Evolutionary conservation across 2,329 filamentous ascomycete species (phyloP).

Genomic region (Cryphonectria japonica): DNA sequence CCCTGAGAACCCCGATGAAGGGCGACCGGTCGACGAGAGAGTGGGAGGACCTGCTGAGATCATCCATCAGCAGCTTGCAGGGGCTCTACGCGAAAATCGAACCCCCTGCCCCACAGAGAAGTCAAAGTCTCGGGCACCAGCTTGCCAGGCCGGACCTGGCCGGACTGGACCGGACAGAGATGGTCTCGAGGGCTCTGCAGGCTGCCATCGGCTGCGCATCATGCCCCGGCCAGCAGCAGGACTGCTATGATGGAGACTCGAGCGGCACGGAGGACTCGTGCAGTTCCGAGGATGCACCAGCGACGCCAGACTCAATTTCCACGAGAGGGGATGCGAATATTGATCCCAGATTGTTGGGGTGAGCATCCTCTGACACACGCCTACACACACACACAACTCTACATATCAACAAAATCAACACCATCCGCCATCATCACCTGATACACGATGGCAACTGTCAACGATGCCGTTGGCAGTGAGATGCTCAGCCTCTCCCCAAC

Average conservation of each 20-base stretch:
- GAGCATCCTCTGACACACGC: not conserved
- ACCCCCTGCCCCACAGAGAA: not conserved
- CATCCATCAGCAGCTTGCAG: constrained; percentile 20
- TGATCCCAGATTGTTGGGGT: constrained; percentile 10
- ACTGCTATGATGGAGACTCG: constrained; percentile 19
- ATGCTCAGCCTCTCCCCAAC: not conserved
- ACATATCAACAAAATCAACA: not conserved
- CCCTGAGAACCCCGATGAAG: constrained; percentile 14
- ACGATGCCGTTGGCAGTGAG: not conserved
- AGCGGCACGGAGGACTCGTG: constrained; percentile 16
- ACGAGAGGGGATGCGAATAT: constrained; percentile 19
- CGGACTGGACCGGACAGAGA: constrained; percentile 9
- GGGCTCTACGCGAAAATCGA: constrained; percentile 21
- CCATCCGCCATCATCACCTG: not conserved
- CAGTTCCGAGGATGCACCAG: constrained; percentile 20
- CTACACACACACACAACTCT: not conserved
- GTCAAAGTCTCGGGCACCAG: constrained; percentile 10
- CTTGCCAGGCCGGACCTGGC: constrained; percentile 14
- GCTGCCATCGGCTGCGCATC: constrained; percentile 23
- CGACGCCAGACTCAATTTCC: constrained; percentile 20
- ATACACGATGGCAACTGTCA: not conserved
- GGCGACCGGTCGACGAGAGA: constrained; percentile 15
- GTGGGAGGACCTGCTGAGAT: constrained; percentile 23
- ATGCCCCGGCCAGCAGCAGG: constrained; percentile 12
- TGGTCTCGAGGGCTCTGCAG: constrained; percentile 25